Evolutionary conservation across 169 alveolate species (phyloP), one percentile per base, ranked within the genome.

Genomic region (Plasmodium blacklocki): DNA sequence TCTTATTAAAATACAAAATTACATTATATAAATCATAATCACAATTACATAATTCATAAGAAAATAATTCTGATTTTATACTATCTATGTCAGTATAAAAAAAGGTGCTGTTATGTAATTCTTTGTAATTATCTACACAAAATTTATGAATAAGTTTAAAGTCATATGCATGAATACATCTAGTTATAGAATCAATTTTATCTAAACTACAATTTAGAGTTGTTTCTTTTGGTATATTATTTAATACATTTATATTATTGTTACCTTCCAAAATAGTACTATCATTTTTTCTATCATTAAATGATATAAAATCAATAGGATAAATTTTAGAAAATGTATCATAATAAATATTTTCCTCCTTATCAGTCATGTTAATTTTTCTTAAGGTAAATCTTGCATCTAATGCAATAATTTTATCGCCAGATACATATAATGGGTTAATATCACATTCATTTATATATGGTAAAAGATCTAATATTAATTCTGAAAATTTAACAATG

Each of bases 401-500:
- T 19, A 88, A 14, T 3, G 89, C 93, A 4, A 88, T 29, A 3
- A 88, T 75, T 12, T 70, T 26, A 9, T 50, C 39, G 1, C 86
- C 86, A 26, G 72, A 75, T 23, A 68, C 88, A 58, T 66, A 71
- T 21, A 90, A 32, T 0, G 94, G 94, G 4, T 90, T 90, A 0
- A 90, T 90, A 32, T 90, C 94, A 49, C 88, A 85, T 15, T 90
- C 94, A 49, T 71, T 73, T 2, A 90, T 92, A 63, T 90, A 88
- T 6, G 78, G 80, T 21, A 78, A 63, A 12, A 90, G 56, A 50
- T 80, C 93, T 14, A 49, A 19, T 68, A 73, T 45, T 8, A 90
- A 23, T 32, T 74, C 75, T 2, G 91, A 64, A 56, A 90, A 90
- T 6, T 92, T 88, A 4, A 72, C 67, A 60, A 88, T 72, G 8